Evolutionary conservation across 345 rosid genomes (phyloP).

Genomic region (Eucalyptus pumila): DNA sequence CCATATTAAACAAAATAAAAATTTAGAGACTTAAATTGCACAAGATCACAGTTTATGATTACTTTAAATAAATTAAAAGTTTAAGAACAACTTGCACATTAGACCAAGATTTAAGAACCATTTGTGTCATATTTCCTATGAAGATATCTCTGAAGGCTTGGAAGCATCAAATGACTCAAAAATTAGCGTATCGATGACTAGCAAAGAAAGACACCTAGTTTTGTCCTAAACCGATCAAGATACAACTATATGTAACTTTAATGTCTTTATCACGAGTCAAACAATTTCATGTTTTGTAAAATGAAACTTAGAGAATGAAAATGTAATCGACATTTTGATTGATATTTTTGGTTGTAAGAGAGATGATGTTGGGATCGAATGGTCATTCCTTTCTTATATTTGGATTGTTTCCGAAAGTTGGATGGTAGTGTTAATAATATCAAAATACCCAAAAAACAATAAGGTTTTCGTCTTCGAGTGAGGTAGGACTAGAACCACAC

Average conservation of each 20-base stretch:
- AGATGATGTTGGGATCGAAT: neutral
- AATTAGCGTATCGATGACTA: neutral
- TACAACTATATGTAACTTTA: neutral
- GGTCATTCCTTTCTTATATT: neutral
- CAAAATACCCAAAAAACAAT: neutral
- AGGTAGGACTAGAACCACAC: accelerated
- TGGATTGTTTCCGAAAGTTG: neutral
- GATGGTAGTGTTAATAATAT: neutral
- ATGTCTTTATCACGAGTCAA: neutral
- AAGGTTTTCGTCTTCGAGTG: neutral
- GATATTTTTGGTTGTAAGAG: neutral
- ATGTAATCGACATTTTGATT: neutral
- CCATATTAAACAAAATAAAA: neutral
- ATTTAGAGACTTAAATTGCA: accelerated
- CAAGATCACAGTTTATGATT: accelerated
- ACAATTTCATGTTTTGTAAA: neutral
- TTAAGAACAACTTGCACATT: neutral
- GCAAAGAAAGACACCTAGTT: neutral
- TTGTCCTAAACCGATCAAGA: neutral
- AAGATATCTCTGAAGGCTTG: accelerated
- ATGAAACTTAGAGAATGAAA: neutral
- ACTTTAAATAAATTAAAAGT: neutral
- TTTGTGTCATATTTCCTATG: neutral
- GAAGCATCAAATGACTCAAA: neutral
- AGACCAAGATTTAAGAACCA: neutral